phyloP scores from a whole-genome alignment of 306 rosid genomes.

The Hippophae tibetana region DNA sequence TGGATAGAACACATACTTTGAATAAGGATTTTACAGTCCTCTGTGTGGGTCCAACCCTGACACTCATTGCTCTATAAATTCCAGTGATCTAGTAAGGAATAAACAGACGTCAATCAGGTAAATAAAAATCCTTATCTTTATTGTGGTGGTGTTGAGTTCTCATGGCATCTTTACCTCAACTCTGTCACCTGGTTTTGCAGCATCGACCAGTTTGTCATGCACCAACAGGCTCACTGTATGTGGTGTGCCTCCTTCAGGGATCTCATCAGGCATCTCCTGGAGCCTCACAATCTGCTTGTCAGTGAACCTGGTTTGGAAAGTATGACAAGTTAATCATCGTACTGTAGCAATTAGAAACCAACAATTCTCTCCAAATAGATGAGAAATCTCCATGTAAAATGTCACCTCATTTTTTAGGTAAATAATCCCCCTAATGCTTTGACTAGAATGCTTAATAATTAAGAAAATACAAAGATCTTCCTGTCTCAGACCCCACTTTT shows the following conservation, averaged over 20 bases:
- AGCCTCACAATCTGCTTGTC: conserved; percentile 97
- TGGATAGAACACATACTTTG: conserved; percentile 38
- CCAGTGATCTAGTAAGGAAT: conserved; percentile 66
- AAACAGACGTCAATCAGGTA: conserved; percentile 13
- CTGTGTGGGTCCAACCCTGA: conserved; percentile 92
- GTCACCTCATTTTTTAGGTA: background rate
- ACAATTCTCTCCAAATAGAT: background rate
- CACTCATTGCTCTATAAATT: conserved; percentile 88
- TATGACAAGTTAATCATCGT: conserved; percentile 9
- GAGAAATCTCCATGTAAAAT: background rate
- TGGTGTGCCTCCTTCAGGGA: conserved; percentile 98
- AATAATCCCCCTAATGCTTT: background rate
- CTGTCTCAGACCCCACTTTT: background rate
- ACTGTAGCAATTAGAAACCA: conserved; percentile 9
- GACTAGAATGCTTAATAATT: background rate
- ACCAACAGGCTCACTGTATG: conserved; percentile 91
- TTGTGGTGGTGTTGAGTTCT: conserved; percentile 4
- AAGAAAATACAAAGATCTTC: background rate
- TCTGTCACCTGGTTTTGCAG: conserved; percentile 95
- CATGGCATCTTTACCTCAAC: conserved; percentile 58
- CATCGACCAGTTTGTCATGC: conserved; percentile 93
- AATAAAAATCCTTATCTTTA: conserved; percentile 5
- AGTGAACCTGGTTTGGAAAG: conserved; percentile 47
- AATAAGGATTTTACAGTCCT: conserved; percentile 92
- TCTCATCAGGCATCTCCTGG: conserved; percentile 97